Evolutionary conservation across 331 rosid genomes (phyloP), one percentile per base, ranked within the genome.

Genomic region (Phaseolus coccineus): DNA sequence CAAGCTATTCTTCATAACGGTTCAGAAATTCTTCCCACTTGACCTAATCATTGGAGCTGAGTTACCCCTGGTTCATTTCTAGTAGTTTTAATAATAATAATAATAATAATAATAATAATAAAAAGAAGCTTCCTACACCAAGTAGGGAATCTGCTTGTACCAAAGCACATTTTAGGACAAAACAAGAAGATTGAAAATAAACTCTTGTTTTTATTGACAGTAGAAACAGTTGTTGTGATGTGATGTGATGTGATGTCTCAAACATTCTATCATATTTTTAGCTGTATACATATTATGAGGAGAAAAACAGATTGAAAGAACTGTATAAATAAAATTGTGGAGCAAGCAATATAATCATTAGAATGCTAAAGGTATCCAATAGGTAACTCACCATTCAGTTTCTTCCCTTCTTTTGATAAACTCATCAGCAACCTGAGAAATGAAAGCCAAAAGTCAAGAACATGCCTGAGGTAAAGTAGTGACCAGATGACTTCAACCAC

Each of bases 371-470:
- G 46, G 44, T 55, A 72, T 66, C 47, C 72, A 48, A 73, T 59
- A 58, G n/a, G 71, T 75, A 79, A 76, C 89, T 84, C 80, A 93
- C 99, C 99, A 95, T 85, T 95, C 98, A 27, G 99, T 87, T 87
- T 95, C 97, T 76, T 87, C 87, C 77, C 93, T 90, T 81, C 99
- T 90, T 87, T 82, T 90, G 86, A 95, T 82, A 80, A 93, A 95
- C 87, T 95, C 99, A 53, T 90, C 93, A 37, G 98, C 99, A 81
- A 93, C 94, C 99, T 95, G 86, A 51, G 51, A 71, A 80, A 74
- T 6, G 42, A 40, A 61, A 71, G n/a, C 47, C 10, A 71, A 76
- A 64, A 50, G 47, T 75, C 72, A 82, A 37, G 25, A 65, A 65
- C 14, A 56, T 5, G 22, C 24, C 51, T 6, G 27, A 7, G 63